These are phyloP conservation scores for Colletotrichum sublineola DNA, from an alignment of 2,329 filamentous ascomycete genomes.

Conservation along the genomic window DNA sequence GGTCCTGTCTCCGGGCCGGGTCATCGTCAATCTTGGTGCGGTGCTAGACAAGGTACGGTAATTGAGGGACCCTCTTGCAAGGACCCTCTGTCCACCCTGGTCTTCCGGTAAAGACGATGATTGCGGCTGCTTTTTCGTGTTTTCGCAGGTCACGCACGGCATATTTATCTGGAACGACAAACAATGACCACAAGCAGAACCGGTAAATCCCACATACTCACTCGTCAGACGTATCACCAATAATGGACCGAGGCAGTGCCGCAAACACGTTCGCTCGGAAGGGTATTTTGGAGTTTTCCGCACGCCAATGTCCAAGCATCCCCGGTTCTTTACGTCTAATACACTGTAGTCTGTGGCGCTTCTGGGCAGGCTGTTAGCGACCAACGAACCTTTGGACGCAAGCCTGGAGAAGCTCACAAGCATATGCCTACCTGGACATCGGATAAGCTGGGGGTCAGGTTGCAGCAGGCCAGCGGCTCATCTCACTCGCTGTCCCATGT, in stretches of 20 bases:
- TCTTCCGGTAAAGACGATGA: slow-evolving; percentile 1
- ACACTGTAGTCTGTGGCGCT: neutral
- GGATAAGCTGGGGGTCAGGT: neutral
- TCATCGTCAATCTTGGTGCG: slow-evolving; percentile 19
- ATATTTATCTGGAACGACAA: slow-evolving; percentile 14
- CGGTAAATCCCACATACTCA: neutral
- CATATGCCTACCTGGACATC: neutral
- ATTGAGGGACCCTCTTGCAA: neutral
- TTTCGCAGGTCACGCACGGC: neutral
- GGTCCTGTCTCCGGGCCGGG: slow-evolving; percentile 17
- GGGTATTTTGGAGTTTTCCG: neutral
- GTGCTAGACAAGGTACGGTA: slow-evolving; percentile 17
- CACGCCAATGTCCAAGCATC: neutral
- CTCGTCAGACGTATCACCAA: slow-evolving; percentile 12
- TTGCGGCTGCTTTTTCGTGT: slow-evolving; percentile 10
- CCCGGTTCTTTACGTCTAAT: no score
- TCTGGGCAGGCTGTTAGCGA: neutral
- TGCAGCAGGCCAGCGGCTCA: slow-evolving; percentile 5
- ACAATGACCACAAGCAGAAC: neutral
- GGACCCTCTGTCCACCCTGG: neutral
- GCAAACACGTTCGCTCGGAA: neutral
- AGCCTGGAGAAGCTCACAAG: neutral
- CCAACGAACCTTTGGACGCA: neutral
- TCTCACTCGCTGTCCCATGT: slow-evolving; percentile 21
- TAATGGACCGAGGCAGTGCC: slow-evolving; percentile 26